Evolutionary conservation across 140 eudicot genomes (phyloP), one percentile per base, ranked within the genome.

Genomic region (Stevia rebaudiana): DNA sequence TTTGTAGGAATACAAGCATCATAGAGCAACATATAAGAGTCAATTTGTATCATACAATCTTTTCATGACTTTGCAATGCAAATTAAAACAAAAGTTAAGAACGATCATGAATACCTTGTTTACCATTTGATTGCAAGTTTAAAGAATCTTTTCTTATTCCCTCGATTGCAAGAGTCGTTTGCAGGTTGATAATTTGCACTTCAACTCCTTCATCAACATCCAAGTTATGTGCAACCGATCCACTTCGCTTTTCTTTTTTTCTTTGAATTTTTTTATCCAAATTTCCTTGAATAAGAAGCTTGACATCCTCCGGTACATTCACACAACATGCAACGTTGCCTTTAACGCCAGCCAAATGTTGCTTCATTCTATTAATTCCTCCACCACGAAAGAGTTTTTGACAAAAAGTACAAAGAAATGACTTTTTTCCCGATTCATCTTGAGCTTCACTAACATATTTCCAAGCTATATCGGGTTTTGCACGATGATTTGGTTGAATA

Each of bases 351-450:
- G 66, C 66, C 11, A 60, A 47, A 22, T 60, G 66, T 21, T 60
- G 66, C 50, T 60, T 60, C 66, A 60, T 60, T 37, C 66, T 39
- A 39, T 39, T 60, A 6, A 60, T 60, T 18, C 66, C 66, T 11
- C 66, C 66, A 21, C 66, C 66, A 39, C 50, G 66, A 60, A 60
- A 39, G 6, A 9, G 19, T 60, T 60, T 60, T 19, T 60, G 18
- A 60, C 66, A 60, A 21, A 36, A 60, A 37, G 48, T 17, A 60
- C 66, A 60, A 37, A 37, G 11, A 3, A 36, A 10, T 11, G 19
- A 19, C 66, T 60, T 60, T 60, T 60, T 60, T 21, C 66, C 48
- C 0, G 18, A 25, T 60, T 60, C 66, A 57, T 57, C 63, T 33
- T 57, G 44, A 57, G 63, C 3, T 57, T 16, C 43, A 33, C 15